phyloP scores from a whole-genome alignment of 106 monocot genomes.

The Platanthera guangdongensis region DNA sequence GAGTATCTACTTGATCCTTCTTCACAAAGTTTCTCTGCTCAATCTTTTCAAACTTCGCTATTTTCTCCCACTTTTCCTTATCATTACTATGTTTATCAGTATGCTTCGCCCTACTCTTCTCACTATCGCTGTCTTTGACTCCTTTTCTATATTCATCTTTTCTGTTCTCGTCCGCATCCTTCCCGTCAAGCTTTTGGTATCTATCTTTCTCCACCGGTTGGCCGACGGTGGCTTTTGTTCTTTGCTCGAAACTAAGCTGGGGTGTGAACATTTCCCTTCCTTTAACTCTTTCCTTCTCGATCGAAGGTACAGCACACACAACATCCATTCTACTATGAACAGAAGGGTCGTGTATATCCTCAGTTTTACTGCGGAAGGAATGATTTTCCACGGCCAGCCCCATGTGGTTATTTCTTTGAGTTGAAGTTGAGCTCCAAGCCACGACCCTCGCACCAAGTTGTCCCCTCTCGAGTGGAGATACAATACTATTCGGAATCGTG shows the following conservation, averaged over 20 bases:
- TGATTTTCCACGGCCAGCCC: neutral
- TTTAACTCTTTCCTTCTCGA: slow-evolving; percentile 4
- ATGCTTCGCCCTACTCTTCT: slow-evolving; percentile 24
- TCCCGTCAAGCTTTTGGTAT: slow-evolving; percentile 16
- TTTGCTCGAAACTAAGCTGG: slow-evolving; percentile 11
- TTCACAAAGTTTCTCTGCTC: slow-evolving; percentile 19
- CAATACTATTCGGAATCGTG: neutral
- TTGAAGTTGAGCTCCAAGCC: neutral
- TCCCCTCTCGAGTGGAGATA: neutral
- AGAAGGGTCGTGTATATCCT: neutral
- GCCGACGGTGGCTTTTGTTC: slow-evolving; percentile 9
- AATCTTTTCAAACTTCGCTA: slow-evolving; percentile 15
- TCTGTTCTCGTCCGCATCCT: slow-evolving; percentile 19
- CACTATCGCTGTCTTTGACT: slow-evolving; percentile 13
- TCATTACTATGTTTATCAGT: slow-evolving; percentile 18
- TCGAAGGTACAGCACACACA: neutral
- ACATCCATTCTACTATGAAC: neutral
- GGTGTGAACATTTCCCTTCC: slow-evolving; percentile 8
- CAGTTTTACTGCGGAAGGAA: neutral
- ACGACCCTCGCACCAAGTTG: neutral
- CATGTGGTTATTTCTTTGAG: slow-evolving; percentile 4
- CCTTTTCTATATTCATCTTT: slow-evolving; percentile 12
- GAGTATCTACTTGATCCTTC: slow-evolving; percentile 23
- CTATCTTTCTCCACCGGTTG: slow-evolving; percentile 8
- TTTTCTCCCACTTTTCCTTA: slow-evolving; percentile 36